phyloP scores from a whole-genome alignment of 208 protist species.

The Crithidia sp. region DNA sequence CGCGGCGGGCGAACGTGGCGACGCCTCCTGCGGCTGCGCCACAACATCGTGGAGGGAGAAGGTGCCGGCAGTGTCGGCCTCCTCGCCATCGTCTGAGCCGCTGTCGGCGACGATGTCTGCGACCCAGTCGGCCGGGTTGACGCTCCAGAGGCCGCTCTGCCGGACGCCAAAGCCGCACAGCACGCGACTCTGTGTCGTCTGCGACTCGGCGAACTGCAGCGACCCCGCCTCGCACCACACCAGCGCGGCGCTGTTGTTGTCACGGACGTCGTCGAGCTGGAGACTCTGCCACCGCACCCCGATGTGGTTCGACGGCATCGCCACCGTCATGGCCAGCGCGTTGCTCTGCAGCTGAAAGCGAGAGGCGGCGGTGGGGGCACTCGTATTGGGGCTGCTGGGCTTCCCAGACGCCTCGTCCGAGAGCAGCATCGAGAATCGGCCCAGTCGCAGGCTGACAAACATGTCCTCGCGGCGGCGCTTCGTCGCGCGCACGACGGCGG shows the following conservation, averaged over 20 bases:
- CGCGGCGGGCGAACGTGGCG: neutral
- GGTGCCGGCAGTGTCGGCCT: neutral
- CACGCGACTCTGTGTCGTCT: constrained; percentile 57
- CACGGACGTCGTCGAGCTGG: constrained; percentile 63
- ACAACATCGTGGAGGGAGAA: neutral
- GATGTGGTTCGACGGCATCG: constrained; percentile 37
- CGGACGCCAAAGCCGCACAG: constrained; percentile 57
- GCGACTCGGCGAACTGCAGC: constrained; percentile 53
- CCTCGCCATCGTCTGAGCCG: neutral
- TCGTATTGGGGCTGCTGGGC: constrained; percentile 7
- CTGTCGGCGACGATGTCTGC: constrained; percentile 6
- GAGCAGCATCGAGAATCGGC: constrained; percentile 28
- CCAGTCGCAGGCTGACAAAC: constrained; percentile 30
- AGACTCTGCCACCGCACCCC: constrained; percentile 57
- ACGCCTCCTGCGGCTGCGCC: neutral
- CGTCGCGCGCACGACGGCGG: constrained; percentile 6
- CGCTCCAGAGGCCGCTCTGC: constrained; percentile 27
- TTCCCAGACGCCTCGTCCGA: constrained; percentile 8
- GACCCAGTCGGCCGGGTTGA: constrained; percentile 21
- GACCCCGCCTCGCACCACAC: constrained; percentile 62
- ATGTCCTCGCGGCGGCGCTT: constrained; percentile 16
- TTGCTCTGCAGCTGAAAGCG: constrained; percentile 33
- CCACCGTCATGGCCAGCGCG: constrained; percentile 23
- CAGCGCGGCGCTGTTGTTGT: constrained; percentile 48
- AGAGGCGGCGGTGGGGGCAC: constrained; percentile 5